Base-by-base conservation (phyloP, 306 rosid genomes). In the Hippophae gyantsensis region DNA sequence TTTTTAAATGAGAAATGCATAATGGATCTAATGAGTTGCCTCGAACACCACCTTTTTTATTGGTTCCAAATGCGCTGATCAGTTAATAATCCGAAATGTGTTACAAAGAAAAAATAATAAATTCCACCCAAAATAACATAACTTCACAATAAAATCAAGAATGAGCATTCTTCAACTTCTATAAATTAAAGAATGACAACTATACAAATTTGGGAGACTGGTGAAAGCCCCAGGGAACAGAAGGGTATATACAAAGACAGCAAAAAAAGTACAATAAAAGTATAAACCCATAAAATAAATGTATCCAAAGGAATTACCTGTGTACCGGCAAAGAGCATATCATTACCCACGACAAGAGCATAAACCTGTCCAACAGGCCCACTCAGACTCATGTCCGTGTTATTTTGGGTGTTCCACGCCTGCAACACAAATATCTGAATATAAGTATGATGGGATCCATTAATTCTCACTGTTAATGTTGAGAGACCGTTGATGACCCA, bases 311-410 rank as follows among this genome's bases (percentile, higher is more conserved):
- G 51, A 67, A 57, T 76, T 83, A 92, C 98, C 98, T 92, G 98
- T 5, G 85, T 87, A 63, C 96, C 98, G 66, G 96, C 96, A 83
- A 92, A 87, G 66, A 92, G 96, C 80, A 87, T 71, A 68, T 77
- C 95, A 72, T 80, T 85, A 48, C 76, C 89, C 79, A 85, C 95
- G 40, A 77, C 96, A 65, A 92, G 74, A 6, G 98, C 68, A 82
- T 85, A 85, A 71, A 92, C 98, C 82, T 87, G 93, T 41, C 98
- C 98, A 10, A 86, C 89, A n/a, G 98, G 98, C 10, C 98, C 96
- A 43, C 60, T 73, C 58, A 92, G 86, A 82, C 81, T 85, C 72
- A 85, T 69, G 55, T 92, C 96, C 56, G 67, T 46, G 38, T 80
- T 74, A 61, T 78, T 81, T 73, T 85, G 96, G 42, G 81, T 83